A percentile compares a stretch with the other conserved stretches of the same genome.
phyloP scores from a whole-genome alignment of 306 rosid genomes.

The Cucurbita moschata region DNA sequence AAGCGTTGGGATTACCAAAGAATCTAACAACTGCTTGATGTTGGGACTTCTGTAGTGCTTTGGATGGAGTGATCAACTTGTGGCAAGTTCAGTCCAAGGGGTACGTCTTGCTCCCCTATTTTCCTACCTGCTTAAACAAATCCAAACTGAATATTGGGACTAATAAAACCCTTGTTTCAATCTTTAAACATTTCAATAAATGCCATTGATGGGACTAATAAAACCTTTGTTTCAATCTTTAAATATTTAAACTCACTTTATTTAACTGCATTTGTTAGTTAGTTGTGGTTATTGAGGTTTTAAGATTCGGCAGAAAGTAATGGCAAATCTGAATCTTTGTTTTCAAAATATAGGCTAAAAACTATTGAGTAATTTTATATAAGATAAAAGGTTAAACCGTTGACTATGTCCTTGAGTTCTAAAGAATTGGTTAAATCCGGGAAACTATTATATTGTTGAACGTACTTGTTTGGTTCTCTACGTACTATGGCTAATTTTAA shows the following conservation, averaged over 20 bases:
- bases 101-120: slow-evolving; percentile 15
- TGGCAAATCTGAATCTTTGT: neutral
- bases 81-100: slow-evolving; percentile 54
- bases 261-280: neutral
- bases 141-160: neutral
- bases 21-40: slow-evolving; percentile 6
- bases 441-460: neutral
- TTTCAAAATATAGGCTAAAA: neutral
- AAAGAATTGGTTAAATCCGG: neutral
- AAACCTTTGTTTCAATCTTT: neutral
- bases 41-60: slow-evolving; percentile 37
- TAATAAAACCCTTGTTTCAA: neutral
- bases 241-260: neutral
- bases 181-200: neutral
- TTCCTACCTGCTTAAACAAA: neutral
- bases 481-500: neutral
- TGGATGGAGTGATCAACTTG: slow-evolving; percentile 66
- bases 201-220: neutral
- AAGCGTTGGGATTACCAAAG: neutral
- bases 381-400: neutral
- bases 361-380: neutral
- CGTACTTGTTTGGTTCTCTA: neutral
- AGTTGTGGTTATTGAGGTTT: neutral
- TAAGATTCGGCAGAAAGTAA: neutral
- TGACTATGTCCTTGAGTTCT: neutral